phyloP scores from a whole-genome alignment of 345 rosid species.

The Hirschfeldia incana region DNA sequence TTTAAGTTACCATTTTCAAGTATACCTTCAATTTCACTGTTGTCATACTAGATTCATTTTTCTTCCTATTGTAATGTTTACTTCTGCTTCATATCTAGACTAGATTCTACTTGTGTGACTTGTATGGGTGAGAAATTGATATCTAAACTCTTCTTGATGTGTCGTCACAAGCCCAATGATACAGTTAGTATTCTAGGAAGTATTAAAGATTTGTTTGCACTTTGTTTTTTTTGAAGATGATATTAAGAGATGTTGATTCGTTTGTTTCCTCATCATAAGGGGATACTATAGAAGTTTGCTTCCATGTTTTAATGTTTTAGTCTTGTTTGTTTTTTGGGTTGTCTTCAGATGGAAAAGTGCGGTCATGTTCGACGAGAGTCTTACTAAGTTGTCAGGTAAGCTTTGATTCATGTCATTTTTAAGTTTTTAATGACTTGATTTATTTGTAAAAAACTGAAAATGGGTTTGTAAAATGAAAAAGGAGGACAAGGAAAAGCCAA shows the following conservation, averaged over 20 bases:
- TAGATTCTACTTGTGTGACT: neutral
- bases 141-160: neutral
- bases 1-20: neutral
- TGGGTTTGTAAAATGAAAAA: conserved; percentile 13
- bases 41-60: neutral
- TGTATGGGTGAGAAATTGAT: neutral
- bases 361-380: conserved; percentile 35
- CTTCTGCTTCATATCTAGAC: neutral
- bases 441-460: conserved; percentile 7
- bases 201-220: neutral
- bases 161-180: neutral
- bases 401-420: conserved; percentile 9
- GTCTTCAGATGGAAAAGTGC: conserved; percentile 29
- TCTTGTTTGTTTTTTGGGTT: conserved; percentile 10
- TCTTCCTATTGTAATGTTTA: neutral
- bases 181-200: conserved; percentile 1
- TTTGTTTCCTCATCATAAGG: neutral
- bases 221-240: neutral
- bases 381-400: conserved; percentile 34
- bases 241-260: neutral
- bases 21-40: neutral
- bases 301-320: conserved; percentile 6
- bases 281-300: neutral
- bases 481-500: conserved; percentile 34
- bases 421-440: neutral